Percentiles rank a stretch among this genome's conserved stretches.
Evolutionary conservation across 108 stramenopile species (phyloP).

Genomic region (Aurantiochytrium sp.): DNA sequence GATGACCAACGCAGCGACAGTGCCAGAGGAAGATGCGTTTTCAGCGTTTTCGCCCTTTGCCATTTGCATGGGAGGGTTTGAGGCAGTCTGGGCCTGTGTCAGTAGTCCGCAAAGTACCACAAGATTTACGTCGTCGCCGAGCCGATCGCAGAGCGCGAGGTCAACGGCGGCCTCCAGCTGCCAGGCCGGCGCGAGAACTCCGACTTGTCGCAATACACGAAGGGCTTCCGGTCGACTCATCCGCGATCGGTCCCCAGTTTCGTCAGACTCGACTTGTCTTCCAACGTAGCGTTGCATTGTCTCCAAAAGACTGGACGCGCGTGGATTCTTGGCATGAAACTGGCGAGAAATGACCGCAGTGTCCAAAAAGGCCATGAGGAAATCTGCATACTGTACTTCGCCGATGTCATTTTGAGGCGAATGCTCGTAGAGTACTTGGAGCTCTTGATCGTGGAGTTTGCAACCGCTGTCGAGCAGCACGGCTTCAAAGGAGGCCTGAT

Average conservation of each 20-base stretch:
- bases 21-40: neutral
- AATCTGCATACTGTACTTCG: neutral
- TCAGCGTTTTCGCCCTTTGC: neutral
- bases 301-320: neutral
- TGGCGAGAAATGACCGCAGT: neutral
- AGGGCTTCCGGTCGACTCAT: neutral
- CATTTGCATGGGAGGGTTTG: no score
- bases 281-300: neutral
- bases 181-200: neutral
- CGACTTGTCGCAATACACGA: neutral
- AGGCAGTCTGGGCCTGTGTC: neutral
- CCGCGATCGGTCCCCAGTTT: neutral
- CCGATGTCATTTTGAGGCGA: neutral
- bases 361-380: neutral
- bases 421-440: neutral
- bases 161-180: neutral
- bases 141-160: neutral
- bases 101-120: neutral
- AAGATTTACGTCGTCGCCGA: neutral
- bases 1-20: neutral
- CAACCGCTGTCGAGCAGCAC: neutral
- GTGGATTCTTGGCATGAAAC: neutral
- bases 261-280: neutral
- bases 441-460: neutral
- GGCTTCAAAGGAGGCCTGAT: neutral